Evolutionary conservation across 2,329 filamentous ascomycete species (phyloP), one percentile per base, ranked within the genome.

Genomic region (Nigrograna mackinnonii): DNA sequence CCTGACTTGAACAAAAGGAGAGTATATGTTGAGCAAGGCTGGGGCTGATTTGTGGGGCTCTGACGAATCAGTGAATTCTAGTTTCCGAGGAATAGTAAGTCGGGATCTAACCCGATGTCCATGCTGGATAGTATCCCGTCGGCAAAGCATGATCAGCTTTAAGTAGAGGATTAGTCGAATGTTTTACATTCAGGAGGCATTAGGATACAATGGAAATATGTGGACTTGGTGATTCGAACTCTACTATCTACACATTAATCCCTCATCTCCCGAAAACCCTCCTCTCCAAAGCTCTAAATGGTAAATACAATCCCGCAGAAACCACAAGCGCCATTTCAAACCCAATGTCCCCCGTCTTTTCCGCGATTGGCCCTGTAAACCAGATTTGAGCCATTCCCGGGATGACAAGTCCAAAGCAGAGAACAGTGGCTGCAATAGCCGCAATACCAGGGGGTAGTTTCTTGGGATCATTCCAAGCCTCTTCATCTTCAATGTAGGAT

Each of bases 291-390:
- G 52, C 55, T 24, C 74, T 58, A 26, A 76, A 55, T 4, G 73
- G 73, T 5, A 75, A 43, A 47, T 78, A 77, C 18, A 76, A 49
- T 41, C 72, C 32, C n/a, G 64, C 64, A 6, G 70, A 71, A 9
- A 77, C 58, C 20, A 73, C 72, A 55, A 85, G 78, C 0, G 82
- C 82, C 60, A 83, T 66, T 68, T 86, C 83, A 43, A 86, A 85
- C 0, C 83, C 84, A 58, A 86, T 79, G 49, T 86, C 83, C 0
- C 83, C 83, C 9, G 82, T 83, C 24, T 54, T 75, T 62, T 74
- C 65, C 0, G 81, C 82, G 51, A 85, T 79, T 0, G 82, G 82
- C 0, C 82, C 82, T 6, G 73, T 78, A 55, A 76, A 85, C 81
- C 81, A 85, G 4, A 74, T 77, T 62, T 83, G 79, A 7, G 71